phyloP scores from a whole-genome alignment of 441 rosid species.

The Gossypium trilobum region DNA sequence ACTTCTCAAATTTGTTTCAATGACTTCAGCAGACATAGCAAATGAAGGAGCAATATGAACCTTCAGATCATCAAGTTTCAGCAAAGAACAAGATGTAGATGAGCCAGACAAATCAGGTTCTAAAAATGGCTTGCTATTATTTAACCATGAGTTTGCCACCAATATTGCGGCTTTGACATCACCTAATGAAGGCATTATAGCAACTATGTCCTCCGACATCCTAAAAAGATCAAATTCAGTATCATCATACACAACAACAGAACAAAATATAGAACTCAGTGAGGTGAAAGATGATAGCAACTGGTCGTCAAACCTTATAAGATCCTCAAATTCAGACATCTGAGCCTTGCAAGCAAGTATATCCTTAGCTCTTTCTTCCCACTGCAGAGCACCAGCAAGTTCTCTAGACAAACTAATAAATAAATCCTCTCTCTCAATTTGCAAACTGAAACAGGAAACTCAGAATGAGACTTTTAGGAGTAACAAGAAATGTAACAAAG shows the following conservation, averaged over 20 bases:
- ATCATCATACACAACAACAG: not conserved
- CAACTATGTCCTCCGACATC: constrained; percentile 46
- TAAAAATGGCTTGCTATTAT: constrained; percentile 50
- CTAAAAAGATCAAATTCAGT: constrained; percentile 34
- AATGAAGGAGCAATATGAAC: constrained; percentile 33
- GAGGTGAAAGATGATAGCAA: constrained; percentile 1
- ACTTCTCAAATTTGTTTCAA: constrained; percentile 20
- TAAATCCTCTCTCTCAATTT: constrained; percentile 52
- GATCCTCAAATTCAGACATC: constrained; percentile 61
- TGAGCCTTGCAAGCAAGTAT: constrained; percentile 44
- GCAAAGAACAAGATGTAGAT: constrained; percentile 32
- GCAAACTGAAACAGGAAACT: constrained; percentile 41
- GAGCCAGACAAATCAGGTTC: constrained; percentile 21
- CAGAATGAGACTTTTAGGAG: not conserved
- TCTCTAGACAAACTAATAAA: constrained; percentile 46
- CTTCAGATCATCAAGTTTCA: constrained; percentile 53
- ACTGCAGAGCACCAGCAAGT: constrained; percentile 44
- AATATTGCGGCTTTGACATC: constrained; percentile 42
- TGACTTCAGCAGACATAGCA: constrained; percentile 11
- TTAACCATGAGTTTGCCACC: constrained; percentile 63
- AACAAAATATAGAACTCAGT: constrained; percentile 6
- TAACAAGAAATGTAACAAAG: constrained; percentile 5
- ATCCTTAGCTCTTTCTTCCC: constrained; percentile 67
- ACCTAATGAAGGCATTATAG: constrained; percentile 51
- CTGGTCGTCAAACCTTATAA: constrained; percentile 42